Evolutionary conservation across 2,329 filamentous ascomycete species (phyloP).

Genomic region (Fusarium tuaranense): DNA sequence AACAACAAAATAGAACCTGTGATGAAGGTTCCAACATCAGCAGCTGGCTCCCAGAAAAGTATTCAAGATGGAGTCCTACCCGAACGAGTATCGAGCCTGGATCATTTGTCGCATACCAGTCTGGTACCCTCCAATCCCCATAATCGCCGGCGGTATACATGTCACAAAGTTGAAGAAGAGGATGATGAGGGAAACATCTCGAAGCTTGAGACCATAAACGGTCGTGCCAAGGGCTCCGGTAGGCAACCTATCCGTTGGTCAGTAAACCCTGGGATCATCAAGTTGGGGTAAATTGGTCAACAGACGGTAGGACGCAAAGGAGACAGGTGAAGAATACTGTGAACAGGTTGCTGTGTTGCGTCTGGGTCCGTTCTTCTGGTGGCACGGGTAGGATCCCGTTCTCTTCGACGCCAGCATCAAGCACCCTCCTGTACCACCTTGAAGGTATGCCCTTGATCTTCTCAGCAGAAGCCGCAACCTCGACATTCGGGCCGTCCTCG

Average conservation of each 20-base stretch:
- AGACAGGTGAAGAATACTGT: conserved; percentile 71
- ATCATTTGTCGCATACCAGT: conserved; percentile 71
- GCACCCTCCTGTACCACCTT: conserved; percentile 56
- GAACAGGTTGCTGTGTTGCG: conserved; percentile 66
- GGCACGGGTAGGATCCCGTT: conserved; percentile 69
- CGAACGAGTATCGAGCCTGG: conserved; percentile 71
- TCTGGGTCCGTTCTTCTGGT: conserved; percentile 64
- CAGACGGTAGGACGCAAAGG: conserved; percentile 68
- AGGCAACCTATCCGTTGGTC: conserved; percentile 56
- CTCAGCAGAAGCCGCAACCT: conserved; percentile 49
- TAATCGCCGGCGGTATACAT: conserved; percentile 65
- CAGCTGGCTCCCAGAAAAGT: too few species aligned
- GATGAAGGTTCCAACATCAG: conserved; percentile 24
- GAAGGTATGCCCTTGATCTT: conserved; percentile 44
- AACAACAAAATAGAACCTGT: conserved; percentile 60
- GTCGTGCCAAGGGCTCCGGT: conserved; percentile 70
- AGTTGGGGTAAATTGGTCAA: conserved; percentile 11
- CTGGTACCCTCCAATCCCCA: conserved; percentile 65
- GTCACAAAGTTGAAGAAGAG: conserved; percentile 68
- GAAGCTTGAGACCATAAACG: conserved; percentile 64
- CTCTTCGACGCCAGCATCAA: conserved; percentile 62
- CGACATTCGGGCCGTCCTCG: conserved; percentile 8
- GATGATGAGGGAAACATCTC: conserved; percentile 67
- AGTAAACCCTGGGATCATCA: neutral
- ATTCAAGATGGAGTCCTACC: conserved; percentile 46